phyloP scores from a whole-genome alignment of 805 yeast species.

The Kregervanrija fluxuum region DNA sequence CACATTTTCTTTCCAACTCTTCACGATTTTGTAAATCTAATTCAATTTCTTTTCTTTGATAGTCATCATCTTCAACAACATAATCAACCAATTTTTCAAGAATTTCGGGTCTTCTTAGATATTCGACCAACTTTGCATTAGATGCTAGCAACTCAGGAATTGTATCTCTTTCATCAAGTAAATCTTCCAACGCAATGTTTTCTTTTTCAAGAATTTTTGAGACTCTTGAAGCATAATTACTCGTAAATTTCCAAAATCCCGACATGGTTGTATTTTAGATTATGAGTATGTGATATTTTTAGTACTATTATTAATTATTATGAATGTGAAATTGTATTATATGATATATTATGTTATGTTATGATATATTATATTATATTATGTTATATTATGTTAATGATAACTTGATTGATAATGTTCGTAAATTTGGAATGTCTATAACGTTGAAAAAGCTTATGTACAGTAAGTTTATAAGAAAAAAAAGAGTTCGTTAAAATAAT shows the following conservation, averaged over 20 bases:
- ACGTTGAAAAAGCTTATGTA: too few relatives aligned
- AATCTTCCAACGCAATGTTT: conserved; percentile 43
- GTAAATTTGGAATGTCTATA: too few relatives aligned
- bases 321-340: neutral
- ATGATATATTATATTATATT: too few relatives aligned
- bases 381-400: too few relatives aligned
- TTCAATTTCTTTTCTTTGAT: conserved; percentile 22
- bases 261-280: conserved; percentile 18
- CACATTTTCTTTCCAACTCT: neutral
- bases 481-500: too few relatives aligned
- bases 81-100: conserved; percentile 61
- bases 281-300: neutral
- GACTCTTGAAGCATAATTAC: conserved; percentile 52
- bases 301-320: too few relatives aligned
- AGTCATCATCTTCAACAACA: conserved; percentile 45
- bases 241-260: conserved; percentile 34
- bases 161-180: conserved; percentile 69
- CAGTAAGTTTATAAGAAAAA: too few relatives aligned
- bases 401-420: too few relatives aligned
- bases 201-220: conserved; percentile 44
- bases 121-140: conserved; percentile 69
- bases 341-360: neutral
- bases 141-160: conserved; percentile 67
- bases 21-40: conserved; percentile 4
- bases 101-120: conserved; percentile 71